A percentile compares a stretch with the other conserved stretches of the same genome.
These are phyloP conservation scores for Sphaerulina musiva DNA, from an alignment of 2,329 filamentous ascomycete species.

Conservation along the genomic window DNA sequence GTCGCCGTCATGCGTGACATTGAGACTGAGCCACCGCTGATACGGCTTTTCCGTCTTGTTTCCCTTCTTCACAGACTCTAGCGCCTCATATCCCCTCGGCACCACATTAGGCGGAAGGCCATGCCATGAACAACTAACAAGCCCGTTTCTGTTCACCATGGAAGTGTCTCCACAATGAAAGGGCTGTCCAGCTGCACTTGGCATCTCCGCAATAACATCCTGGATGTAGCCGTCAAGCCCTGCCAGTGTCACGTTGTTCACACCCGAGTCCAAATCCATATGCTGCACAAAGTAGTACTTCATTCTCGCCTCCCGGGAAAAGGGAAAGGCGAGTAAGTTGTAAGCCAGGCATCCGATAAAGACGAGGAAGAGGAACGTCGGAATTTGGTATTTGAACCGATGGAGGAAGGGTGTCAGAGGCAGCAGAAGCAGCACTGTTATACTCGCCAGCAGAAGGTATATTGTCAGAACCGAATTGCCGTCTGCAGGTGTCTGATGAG, in stretches of 20 bases:
- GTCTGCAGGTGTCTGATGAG: conserved; percentile 77
- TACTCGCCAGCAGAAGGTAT: conserved; percentile 61
- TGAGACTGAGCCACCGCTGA: conserved; percentile 58
- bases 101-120: conserved; percentile 62
- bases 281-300: conserved; percentile 84
- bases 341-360: conserved; percentile 73
- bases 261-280: conserved; percentile 65
- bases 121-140: conserved; percentile 64
- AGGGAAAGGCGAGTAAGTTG: conserved; percentile 82
- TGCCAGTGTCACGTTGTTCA: conserved; percentile 61
- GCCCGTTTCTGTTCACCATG: conserved; percentile 43
- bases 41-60: conserved; percentile 17
- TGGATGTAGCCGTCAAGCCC: conserved; percentile 63
- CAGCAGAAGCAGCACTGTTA: conserved; percentile 65
- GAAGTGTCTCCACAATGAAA: conserved; percentile 37
- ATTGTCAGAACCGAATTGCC: conserved; percentile 66
- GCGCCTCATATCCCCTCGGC: conserved; percentile 24
- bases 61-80: conserved; percentile 8
- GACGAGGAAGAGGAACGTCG: conserved; percentile 65
- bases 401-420: conserved; percentile 81
- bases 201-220: conserved; percentile 60
- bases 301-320: conserved; percentile 69
- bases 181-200: conserved; percentile 59
- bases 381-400: conserved; percentile 75
- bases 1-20: conserved; percentile 45